A percentile compares a stretch with the other conserved stretches of the same genome.
Evolutionary conservation across 306 rosid species (phyloP).

Genomic region (Carpinus fangiana): DNA sequence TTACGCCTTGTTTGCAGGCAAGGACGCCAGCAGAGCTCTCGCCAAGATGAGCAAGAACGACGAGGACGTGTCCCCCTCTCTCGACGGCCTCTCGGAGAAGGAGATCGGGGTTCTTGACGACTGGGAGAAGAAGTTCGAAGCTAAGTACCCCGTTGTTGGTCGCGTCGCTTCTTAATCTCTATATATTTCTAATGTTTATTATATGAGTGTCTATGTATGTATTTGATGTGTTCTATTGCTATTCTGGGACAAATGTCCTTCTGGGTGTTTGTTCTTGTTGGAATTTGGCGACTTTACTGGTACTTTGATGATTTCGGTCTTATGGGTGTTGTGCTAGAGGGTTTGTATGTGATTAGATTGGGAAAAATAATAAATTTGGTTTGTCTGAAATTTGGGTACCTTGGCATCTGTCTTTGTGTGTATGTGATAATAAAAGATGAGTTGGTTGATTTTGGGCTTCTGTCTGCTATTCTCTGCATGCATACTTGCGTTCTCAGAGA

Average conservation of each 20-base stretch:
- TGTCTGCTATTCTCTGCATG: neutral
- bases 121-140: constrained; percentile 93
- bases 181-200: neutral
- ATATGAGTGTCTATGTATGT: neutral
- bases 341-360: neutral
- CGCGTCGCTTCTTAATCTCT: constrained; percentile 46
- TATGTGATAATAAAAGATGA: neutral
- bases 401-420: neutral
- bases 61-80: constrained; percentile 59
- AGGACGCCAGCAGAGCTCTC: constrained; percentile 93
- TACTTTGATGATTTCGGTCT: neutral
- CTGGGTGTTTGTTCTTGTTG: constrained; percentile 20
- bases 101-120: constrained; percentile 94
- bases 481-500: neutral
- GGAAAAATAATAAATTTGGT: neutral
- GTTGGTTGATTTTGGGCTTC: neutral
- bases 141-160: constrained; percentile 86
- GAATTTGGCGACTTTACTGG: neutral
- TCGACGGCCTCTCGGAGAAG: constrained; percentile 86
- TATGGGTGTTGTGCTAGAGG: neutral
- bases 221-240: neutral
- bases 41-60: constrained; percentile 95
- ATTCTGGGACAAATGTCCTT: neutral
- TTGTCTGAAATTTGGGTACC: neutral
- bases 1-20: constrained; percentile 92